Evolutionary conservation across 2,329 filamentous ascomycete genomes (phyloP).

Genomic region (Penicillium griseofulvum): DNA sequence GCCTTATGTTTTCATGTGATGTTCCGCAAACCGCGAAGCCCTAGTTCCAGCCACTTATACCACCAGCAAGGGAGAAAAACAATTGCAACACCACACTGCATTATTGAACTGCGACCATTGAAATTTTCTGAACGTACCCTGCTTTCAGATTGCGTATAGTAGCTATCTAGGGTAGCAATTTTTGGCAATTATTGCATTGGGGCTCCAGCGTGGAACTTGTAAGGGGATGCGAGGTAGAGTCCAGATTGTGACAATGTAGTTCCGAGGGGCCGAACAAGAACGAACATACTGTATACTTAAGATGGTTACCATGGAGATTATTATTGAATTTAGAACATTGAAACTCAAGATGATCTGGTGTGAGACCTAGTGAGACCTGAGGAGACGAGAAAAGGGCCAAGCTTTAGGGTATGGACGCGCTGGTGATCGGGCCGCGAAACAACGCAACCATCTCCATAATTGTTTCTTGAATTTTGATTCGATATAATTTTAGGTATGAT

Average conservation of each 20-base stretch:
- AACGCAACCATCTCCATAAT: slow-evolving; percentile 9
- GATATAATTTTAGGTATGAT: slow-evolving; percentile 1
- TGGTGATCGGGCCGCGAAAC: slow-evolving; percentile 6
- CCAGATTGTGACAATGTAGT: background rate
- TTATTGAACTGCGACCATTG: background rate
- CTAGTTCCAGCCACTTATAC: slow-evolving; percentile 17
- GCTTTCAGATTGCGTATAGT: background rate
- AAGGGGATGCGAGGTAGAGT: background rate
- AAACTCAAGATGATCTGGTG: background rate
- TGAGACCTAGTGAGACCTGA: background rate
- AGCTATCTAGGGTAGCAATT: slow-evolving; percentile 10
- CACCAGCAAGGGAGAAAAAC: slow-evolving; percentile 20
- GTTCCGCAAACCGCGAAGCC: background rate
- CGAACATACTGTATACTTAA: background rate
- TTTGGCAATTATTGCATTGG: slow-evolving; percentile 9
- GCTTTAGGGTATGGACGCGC: slow-evolving; percentile 6
- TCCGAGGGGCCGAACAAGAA: background rate
- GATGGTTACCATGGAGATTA: background rate
- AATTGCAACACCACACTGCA: background rate
- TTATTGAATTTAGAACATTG: background rate
- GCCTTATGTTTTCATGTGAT: slow-evolving; percentile 18
- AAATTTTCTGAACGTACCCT: background rate
- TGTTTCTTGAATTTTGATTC: slow-evolving; percentile 8
- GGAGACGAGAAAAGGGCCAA: background rate
- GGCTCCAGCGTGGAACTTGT: background rate